phyloP scores from a whole-genome alignment of 140 eudicot genomes.

The Erigeron philadelphicus region DNA sequence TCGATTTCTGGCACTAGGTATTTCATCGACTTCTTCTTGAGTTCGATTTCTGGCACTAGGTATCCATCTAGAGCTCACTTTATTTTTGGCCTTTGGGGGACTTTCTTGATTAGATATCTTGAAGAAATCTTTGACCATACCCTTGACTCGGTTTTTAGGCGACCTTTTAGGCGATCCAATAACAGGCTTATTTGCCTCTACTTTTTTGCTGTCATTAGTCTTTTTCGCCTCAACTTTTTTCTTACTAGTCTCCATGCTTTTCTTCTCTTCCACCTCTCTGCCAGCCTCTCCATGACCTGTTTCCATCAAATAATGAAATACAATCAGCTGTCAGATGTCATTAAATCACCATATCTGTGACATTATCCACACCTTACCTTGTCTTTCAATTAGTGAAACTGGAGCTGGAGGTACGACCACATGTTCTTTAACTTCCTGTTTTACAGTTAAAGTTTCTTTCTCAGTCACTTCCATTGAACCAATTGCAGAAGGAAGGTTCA shows the following conservation, averaged over 20 bases:
- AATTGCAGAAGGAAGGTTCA: constrained; percentile 22
- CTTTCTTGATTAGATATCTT: constrained; percentile 53
- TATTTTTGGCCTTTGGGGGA: constrained; percentile 37
- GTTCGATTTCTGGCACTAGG: constrained; percentile 3
- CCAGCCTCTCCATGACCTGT: constrained; percentile 39
- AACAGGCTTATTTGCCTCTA: constrained; percentile 27
- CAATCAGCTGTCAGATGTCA: not conserved
- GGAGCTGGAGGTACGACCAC: constrained; percentile 35
- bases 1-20: constrained; percentile 9
- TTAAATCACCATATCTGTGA: not conserved
- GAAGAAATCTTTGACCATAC: constrained; percentile 66
- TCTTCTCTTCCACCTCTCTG: constrained; percentile 34
- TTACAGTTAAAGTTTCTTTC: constrained; percentile 29
- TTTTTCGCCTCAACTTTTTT: constrained; percentile 36
- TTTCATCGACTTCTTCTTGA: constrained; percentile 31
- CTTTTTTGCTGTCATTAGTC: constrained; percentile 23
- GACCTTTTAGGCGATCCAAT: constrained; percentile 30
- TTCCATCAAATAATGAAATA: constrained; percentile 4
- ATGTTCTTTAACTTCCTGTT: constrained; percentile 21
- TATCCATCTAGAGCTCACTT: constrained; percentile 54
- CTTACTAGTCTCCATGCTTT: constrained; percentile 26
- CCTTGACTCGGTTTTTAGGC: constrained; percentile 44
- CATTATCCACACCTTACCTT: constrained; percentile 39
- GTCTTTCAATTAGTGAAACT: constrained; percentile 32
- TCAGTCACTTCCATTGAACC: constrained; percentile 25